Conservation (phyloP, 179 eudicot genomes). For the Vitellaria paradoxa region DNA sequence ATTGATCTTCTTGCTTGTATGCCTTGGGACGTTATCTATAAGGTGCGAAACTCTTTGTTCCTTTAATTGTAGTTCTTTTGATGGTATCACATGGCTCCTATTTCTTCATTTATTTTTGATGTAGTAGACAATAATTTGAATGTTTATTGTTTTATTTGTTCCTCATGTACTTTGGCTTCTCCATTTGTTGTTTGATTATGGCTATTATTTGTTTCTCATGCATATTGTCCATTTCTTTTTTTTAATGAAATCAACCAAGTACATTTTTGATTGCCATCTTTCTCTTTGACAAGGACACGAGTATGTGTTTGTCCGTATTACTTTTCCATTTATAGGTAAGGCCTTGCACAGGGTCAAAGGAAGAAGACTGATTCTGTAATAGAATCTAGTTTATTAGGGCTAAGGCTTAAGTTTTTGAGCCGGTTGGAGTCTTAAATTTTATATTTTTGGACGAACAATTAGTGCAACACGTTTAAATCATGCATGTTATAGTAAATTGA, state of each 20-base stretch:
- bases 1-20: slow-evolving; percentile 73
- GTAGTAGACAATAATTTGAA: neutral
- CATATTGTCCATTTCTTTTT: neutral
- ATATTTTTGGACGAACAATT: neutral
- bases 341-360: neutral
- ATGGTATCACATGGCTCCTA: neutral
- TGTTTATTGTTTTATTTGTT: neutral
- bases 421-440: neutral
- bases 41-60: slow-evolving; percentile 38
- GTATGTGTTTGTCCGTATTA: neutral
- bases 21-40: slow-evolving; percentile 89
- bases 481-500: neutral
- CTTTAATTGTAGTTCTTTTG: neutral
- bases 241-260: too few relatives aligned
- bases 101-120: neutral
- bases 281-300: neutral
- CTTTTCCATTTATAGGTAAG: neutral
- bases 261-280: neutral
- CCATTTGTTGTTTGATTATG: neutral
- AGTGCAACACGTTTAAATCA: neutral
- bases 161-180: neutral
- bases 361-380: neutral
- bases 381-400: neutral
- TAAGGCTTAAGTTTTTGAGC: neutral
- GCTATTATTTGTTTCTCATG: neutral